Base-by-base conservation (phyloP, 805 yeast species). In the Suhomyces tanzawaensis region DNA sequence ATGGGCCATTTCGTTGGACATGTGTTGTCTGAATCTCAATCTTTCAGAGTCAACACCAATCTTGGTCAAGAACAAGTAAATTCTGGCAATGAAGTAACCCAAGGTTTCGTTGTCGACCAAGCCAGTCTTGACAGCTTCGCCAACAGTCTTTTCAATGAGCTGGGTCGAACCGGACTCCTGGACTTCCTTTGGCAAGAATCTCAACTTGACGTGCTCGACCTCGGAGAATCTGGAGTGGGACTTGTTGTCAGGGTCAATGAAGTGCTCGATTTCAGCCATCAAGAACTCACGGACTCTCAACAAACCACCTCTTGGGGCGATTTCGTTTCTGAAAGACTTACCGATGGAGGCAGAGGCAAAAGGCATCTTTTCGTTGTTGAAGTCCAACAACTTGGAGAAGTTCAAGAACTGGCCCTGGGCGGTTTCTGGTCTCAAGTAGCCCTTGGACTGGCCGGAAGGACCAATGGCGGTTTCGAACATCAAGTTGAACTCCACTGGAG, bases 381-480 rank as follows among this genome's bases (percentile, higher is more conserved):
- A 86, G 58, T 93, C 99, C 55, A 88, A 78, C 57, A 93, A 76
- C 69, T 91, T 95, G 73, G 80, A 79, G 71, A 93, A 93, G 76
- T 93, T 93, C 60, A 93, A 76, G 65, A 93, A 93, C 72, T 93
- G 99, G 58, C 99, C 99, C 75, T 93, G 99, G 18, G 99, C 99
- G 47, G 99, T 93, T 73, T 93, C 99, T 45, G 99, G 99, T 69
- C 99, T 82, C 60, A 93, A 70, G 69, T 78, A 93, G 51, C 99
- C 99, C 73, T 86, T 90, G 63, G 90, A 71, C 62, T 83, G 88
- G 57, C 99, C 99, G 37, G 97, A 86, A 45, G 99, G 99, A 39
- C 99, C 99, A 63, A 93, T 95, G 41, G 96, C 96, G 42, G 99
- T 93, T 70, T 91, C 98, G 62, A 93, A 93, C 99, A 93, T 93